Base-by-base conservation (phyloP, 768 basidiomycete species). In the Auriscalpium microsporum region DNA sequence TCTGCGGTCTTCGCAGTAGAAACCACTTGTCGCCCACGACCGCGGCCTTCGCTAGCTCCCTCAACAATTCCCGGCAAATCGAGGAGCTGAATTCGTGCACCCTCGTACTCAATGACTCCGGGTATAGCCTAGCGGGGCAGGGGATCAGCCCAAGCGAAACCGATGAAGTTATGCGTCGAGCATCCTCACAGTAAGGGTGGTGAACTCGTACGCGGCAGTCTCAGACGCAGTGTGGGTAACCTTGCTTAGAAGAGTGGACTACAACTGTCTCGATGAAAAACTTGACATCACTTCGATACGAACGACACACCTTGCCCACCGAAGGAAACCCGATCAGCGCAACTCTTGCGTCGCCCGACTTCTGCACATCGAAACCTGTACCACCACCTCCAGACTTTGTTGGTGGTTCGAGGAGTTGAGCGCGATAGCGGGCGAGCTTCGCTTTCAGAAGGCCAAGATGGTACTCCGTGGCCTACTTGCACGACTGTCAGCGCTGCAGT, bases 41-140 rank as follows among this genome's bases (percentile, higher is more conserved):
- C 94, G 59, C 94, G 81, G 58, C 89, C 87, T 78, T 90, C 86
- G 64, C 87, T 90, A 17, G 91, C 91, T 13, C 91, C 91, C 70
- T 94, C 91, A 8, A 97, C 92, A 62, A 97, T 97, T 70, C 94
- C 94, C 2, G 94, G 94, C 35, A 97, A 74, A 80, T 97, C 94
- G 14, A 97, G 80, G 45, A 97, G 78, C 67, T 99, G 96, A 55
- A 98, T 94, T 45, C 91, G 80, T 2, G 87, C 86, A 33, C 96
- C 96, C 68, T 95, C 85, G 68, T 98, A 90, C 65, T 98, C 94
- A 16, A 98, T 82, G 3, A 98, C 96, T 49, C 96, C 96, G 37
- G 96, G 95, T 58, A 99, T 98, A 10, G 96, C 95, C 84, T 90
- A 55, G 23, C 35, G 7, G 13, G 48, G 36, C 17, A 13, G 36